Evolutionary conservation across 352 stramenopile genomes (phyloP).

Genomic region (Phytophthora megakarya): DNA sequence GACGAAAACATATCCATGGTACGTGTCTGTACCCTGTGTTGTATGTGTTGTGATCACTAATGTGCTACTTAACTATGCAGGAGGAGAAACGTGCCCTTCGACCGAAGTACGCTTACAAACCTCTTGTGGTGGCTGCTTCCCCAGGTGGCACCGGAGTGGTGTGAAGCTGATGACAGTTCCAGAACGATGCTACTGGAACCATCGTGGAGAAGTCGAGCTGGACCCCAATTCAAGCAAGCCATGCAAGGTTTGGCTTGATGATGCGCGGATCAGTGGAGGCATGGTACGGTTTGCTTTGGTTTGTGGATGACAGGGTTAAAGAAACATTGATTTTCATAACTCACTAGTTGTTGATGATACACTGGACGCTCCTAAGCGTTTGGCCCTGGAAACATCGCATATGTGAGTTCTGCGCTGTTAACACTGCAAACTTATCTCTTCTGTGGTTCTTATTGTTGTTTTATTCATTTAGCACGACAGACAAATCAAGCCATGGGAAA

Average conservation of each 20-base stretch:
- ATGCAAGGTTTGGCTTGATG: not conserved
- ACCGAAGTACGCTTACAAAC: slow-evolving; percentile 78
- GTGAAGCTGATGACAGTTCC: slow-evolving; percentile 22
- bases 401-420: slow-evolving; percentile 35
- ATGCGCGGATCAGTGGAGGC: slow-evolving; percentile 5
- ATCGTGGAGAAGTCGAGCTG: slow-evolving; percentile 1
- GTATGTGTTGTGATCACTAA: not conserved
- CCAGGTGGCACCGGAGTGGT: slow-evolving; percentile 11
- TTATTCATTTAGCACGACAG: slow-evolving; percentile 26
- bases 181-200: not conserved
- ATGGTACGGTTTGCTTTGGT: slow-evolving; percentile 40
- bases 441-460: slow-evolving; percentile 32
- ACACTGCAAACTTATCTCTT: not conserved
- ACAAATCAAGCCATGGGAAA: slow-evolving; percentile 1
- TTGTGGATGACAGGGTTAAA: slow-evolving; percentile 35
- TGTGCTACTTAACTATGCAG: slow-evolving; percentile 28
- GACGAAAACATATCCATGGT: slow-evolving; percentile 70
- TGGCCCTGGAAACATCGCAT: slow-evolving; percentile 9
- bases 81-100: slow-evolving; percentile 82
- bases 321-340: slow-evolving; percentile 43
- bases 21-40: slow-evolving; percentile 7
- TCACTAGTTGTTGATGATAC: slow-evolving; percentile 35
- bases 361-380: slow-evolving; percentile 17
- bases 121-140: slow-evolving; percentile 20
- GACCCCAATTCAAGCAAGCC: slow-evolving; percentile 3